Evolutionary conservation across 148 eudicot species (phyloP).

Genomic region (Heliosperma pusillum): DNA sequence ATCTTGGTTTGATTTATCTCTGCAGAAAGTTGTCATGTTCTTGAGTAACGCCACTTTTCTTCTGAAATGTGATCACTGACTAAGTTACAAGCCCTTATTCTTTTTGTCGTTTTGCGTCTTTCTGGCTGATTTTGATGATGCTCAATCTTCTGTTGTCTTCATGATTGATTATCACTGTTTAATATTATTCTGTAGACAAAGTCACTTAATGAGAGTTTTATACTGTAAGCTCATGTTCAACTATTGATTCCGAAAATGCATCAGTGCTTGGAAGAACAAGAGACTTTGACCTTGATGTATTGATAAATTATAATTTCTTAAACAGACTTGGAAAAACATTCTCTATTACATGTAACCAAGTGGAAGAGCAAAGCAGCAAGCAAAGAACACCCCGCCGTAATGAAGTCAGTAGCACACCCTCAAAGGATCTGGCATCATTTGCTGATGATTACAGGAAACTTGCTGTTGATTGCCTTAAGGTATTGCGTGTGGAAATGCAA

Average conservation of each 20-base stretch:
- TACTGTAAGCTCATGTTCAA: constrained; percentile 1
- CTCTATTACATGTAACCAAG: constrained; percentile 10
- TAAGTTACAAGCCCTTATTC: neutral
- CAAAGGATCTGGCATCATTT: constrained; percentile 47
- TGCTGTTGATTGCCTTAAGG: constrained; percentile 96
- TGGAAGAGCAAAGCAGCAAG: constrained; percentile 6
- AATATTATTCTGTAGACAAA: neutral
- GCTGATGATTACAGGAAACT: constrained; percentile 92
- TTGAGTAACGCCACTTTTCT: neutral
- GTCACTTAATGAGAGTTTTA: neutral
- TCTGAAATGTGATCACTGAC: neutral
- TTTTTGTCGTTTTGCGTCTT: neutral
- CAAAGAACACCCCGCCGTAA: constrained; percentile 2
- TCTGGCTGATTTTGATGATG: neutral
- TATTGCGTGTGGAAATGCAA: constrained; percentile 94
- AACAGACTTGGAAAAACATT: constrained; percentile 12
- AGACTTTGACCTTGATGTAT: neutral
- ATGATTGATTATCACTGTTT: neutral
- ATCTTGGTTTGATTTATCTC: neutral
- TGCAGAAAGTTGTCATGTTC: neutral
- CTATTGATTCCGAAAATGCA: neutral
- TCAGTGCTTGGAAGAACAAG: neutral
- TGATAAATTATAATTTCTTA: neutral
- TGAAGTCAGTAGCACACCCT: constrained; percentile 7
- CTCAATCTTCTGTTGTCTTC: neutral